Conservation (phyloP, 768 basidiomycete genomes). For the Clitopilus passeckerianus region DNA sequence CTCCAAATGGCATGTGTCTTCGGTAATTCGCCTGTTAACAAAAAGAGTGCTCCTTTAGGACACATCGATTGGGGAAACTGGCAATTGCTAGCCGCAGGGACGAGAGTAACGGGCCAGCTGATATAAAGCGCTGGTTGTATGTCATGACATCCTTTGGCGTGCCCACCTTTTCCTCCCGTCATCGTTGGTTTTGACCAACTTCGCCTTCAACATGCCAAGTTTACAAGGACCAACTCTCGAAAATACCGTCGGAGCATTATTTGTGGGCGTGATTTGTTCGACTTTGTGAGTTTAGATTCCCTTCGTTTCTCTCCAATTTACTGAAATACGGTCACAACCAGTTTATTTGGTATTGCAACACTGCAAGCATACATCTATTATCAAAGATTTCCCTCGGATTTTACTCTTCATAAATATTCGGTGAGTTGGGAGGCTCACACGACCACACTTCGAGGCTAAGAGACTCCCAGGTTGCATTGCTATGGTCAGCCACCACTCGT, state of each 20-base stretch:
- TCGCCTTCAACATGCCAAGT: constrained; percentile 12
- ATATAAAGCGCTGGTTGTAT: background rate
- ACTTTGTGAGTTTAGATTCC: constrained; percentile 22
- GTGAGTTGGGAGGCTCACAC: constrained; percentile 14
- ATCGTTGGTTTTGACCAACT: background rate
- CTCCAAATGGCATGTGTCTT: background rate
- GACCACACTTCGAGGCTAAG: background rate
- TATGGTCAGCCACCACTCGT: constrained; percentile 22
- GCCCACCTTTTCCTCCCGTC: background rate
- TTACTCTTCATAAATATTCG: constrained; percentile 27
- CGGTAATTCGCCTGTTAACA: background rate
- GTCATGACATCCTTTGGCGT: constrained; percentile 5
- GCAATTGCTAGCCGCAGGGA: background rate
- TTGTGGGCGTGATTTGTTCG: constrained; percentile 28
- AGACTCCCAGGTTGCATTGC: constrained; percentile 20
- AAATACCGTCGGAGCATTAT: constrained; percentile 33
- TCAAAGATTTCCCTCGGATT: constrained; percentile 30
- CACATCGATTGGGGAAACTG: background rate
- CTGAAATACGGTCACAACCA: constrained; percentile 5
- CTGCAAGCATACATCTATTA: constrained; percentile 36
- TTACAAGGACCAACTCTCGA: constrained; percentile 25
- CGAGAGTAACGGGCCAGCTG: background rate
- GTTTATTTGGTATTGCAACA: constrained; percentile 34
- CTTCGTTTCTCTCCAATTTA: background rate
- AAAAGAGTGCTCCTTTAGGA: background rate